Conservation (phyloP, 306 rosid genomes). For the Ormosia semicastrata region DNA sequence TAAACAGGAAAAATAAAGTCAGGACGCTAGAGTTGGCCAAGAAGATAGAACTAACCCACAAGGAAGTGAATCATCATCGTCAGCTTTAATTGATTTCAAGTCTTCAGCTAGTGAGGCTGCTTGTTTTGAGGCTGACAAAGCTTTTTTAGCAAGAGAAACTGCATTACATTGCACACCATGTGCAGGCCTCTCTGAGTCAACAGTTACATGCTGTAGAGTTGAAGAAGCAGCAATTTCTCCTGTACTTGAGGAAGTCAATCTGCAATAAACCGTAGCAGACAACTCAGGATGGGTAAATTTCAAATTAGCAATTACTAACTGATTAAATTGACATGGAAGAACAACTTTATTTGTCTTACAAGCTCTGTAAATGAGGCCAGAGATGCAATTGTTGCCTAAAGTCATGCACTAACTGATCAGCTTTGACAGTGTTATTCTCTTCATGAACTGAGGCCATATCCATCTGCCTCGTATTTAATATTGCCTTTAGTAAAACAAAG, state of each 20-base stretch:
- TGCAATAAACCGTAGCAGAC: constrained; percentile 39
- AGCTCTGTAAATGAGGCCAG: constrained; percentile 58
- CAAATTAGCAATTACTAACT: constrained; percentile 1
- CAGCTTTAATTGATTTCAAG: constrained; percentile 43
- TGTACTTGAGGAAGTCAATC: constrained; percentile 52
- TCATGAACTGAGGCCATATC: constrained; percentile 49
- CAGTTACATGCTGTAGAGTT: constrained; percentile 25
- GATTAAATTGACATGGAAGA: constrained; percentile 2
- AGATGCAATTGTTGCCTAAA: constrained; percentile 57
- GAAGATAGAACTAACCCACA: constrained; percentile 57
- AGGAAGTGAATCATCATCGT: constrained; percentile 46
- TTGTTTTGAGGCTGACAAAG: constrained; percentile 66
- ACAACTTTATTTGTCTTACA: constrained; percentile 56
- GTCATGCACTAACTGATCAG: constrained; percentile 52
- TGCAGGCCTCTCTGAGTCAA: constrained; percentile 28
- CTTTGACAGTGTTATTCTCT: constrained; percentile 38
- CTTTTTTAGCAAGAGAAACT: constrained; percentile 59
- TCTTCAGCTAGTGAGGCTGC: constrained; percentile 62
- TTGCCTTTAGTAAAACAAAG: constrained; percentile 45
- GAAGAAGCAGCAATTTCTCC: constrained; percentile 35
- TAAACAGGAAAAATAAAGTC: constrained; percentile 25
- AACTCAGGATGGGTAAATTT: not conserved
- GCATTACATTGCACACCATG: constrained; percentile 41
- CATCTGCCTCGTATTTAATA: constrained; percentile 49
- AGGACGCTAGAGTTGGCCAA: constrained; percentile 13